Evolutionary conservation across 75 land plant genomes (phyloP).

Genomic region (Gnetum montanum): DNA sequence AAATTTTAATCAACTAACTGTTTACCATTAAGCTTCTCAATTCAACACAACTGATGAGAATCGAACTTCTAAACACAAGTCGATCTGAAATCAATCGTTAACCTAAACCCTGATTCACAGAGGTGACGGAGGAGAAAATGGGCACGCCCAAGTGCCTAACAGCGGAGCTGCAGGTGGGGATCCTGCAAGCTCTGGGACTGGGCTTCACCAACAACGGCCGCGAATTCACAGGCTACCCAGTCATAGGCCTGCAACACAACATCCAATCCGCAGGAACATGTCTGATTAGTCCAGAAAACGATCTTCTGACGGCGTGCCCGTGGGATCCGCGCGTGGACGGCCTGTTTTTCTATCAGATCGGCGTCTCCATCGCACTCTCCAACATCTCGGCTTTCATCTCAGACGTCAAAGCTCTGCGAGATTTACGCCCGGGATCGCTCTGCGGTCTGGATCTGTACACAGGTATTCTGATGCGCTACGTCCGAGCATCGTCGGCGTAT

Average conservation of each 20-base stretch:
- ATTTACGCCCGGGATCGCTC: conserved; percentile 25
- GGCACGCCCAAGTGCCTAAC: not conserved
- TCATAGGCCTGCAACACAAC: conserved; percentile 43
- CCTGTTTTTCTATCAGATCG: conserved; percentile 42
- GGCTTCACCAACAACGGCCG: conserved; percentile 40
- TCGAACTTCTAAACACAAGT: too few relatives aligned
- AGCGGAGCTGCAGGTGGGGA: not conserved
- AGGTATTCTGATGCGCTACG: conserved; percentile 50
- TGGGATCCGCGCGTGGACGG: conserved; percentile 69
- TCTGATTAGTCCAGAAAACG: conserved; percentile 13
- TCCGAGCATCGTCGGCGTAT: conserved; percentile 37
- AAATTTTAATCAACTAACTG: too few relatives aligned
- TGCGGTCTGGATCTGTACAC: conserved; percentile 53
- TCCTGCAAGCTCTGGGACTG: conserved; percentile 7
- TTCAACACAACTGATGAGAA: too few relatives aligned
- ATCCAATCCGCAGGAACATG: conserved; percentile 62
- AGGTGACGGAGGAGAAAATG: conserved; percentile 19
- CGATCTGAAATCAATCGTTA: too few relatives aligned
- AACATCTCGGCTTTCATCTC: conserved; percentile 38
- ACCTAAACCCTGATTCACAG: conserved; percentile 12
- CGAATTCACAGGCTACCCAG: conserved; percentile 57
- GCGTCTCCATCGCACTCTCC: conserved; percentile 28
- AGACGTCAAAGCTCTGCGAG: conserved; percentile 47
- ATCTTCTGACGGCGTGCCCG: conserved; percentile 16
- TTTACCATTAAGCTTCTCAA: too few relatives aligned